These are phyloP conservation scores for Takakia lepidozioides DNA, from an alignment of 225 moss, liverwort and hornwort genomes.

Conservation along the genomic window DNA sequence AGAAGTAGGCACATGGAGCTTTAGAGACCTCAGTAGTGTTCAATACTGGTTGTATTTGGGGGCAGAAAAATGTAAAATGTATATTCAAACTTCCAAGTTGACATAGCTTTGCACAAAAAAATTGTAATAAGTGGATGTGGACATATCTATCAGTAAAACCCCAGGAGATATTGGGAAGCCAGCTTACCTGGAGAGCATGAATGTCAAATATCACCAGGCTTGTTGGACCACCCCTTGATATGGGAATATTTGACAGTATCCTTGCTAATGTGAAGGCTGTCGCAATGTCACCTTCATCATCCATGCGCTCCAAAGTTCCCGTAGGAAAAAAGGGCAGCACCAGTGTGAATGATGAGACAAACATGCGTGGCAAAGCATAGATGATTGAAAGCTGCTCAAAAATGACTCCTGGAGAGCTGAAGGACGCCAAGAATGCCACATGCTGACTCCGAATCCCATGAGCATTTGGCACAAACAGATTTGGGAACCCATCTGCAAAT, in stretches of 20 bases:
- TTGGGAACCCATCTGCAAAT: neutral
- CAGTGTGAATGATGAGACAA: neutral
- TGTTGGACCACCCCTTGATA: slow-evolving; percentile 57
- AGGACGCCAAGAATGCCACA: slow-evolving; percentile 57
- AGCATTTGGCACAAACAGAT: neutral
- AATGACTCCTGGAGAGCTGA: slow-evolving; percentile 49
- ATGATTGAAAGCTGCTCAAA: slow-evolving; percentile 64
- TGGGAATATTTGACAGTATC: slow-evolving; percentile 51
- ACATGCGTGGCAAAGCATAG: slow-evolving; percentile 10
- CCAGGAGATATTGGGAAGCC: neutral
- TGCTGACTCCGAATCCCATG: slow-evolving; percentile 3
- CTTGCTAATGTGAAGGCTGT: slow-evolving; percentile 51
- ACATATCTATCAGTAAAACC: neutral
- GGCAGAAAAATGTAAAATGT: too few relatives aligned
- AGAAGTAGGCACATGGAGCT: too few relatives aligned
- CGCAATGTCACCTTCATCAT: slow-evolving; percentile 59
- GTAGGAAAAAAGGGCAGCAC: slow-evolving; percentile 4
- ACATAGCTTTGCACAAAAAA: too few relatives aligned
- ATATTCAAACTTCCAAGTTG: too few relatives aligned
- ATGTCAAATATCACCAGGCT: slow-evolving; percentile 57
- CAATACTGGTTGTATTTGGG: too few relatives aligned
- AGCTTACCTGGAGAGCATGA: slow-evolving; percentile 44
- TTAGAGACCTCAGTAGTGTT: too few relatives aligned
- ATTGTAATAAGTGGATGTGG: too few relatives aligned
- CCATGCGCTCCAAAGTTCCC: slow-evolving; percentile 40